phyloP scores from a whole-genome alignment of 352 stramenopile genomes.

The Globisporangium yorkense region DNA sequence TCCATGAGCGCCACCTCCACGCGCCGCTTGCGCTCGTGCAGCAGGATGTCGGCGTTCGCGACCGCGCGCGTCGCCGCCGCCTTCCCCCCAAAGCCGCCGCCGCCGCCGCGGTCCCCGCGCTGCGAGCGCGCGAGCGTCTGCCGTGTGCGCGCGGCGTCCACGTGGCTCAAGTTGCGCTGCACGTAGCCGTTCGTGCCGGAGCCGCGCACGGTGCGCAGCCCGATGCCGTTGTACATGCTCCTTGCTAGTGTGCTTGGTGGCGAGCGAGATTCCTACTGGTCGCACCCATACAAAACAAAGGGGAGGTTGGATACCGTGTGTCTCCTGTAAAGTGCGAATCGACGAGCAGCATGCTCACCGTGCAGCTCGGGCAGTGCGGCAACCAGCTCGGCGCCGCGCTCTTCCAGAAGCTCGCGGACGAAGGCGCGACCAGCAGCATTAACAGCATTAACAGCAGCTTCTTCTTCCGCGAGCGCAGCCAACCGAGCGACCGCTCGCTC shows the following conservation, averaged over 20 bases:
- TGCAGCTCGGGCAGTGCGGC: conserved; percentile 76
- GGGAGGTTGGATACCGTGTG: neutral
- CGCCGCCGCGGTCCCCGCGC: conserved; percentile 8
- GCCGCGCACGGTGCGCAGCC: conserved; percentile 74
- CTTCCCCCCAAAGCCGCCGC: conserved; percentile 1
- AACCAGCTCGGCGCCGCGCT: conserved; percentile 65
- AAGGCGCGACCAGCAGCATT: conserved; percentile 9
- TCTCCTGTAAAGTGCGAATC: neutral
- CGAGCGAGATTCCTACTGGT: neutral
- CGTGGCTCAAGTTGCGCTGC: conserved; percentile 78
- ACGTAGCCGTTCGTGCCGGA: conserved; percentile 89
- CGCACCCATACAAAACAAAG: neutral
- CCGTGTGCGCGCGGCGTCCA: conserved; percentile 60
- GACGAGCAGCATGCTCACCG: conserved; percentile 40
- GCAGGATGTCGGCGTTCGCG: conserved; percentile 73
- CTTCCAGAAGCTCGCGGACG: conserved; percentile 51
- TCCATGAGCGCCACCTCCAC: conserved; percentile 80
- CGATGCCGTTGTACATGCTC: conserved; percentile 89
- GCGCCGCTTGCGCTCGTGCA: conserved; percentile 74
- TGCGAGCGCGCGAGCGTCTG: conserved; percentile 54
- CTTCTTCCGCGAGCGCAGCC: conserved; percentile 19
- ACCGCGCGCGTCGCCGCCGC: conserved; percentile 12
- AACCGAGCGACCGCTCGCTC: conserved; percentile 9
- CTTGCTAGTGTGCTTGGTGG: conserved; percentile 1
- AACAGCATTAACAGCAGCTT: conserved; percentile 2